Conservation (phyloP, 768 basidiomycete species). For the Kwoniella sp. region DNA sequence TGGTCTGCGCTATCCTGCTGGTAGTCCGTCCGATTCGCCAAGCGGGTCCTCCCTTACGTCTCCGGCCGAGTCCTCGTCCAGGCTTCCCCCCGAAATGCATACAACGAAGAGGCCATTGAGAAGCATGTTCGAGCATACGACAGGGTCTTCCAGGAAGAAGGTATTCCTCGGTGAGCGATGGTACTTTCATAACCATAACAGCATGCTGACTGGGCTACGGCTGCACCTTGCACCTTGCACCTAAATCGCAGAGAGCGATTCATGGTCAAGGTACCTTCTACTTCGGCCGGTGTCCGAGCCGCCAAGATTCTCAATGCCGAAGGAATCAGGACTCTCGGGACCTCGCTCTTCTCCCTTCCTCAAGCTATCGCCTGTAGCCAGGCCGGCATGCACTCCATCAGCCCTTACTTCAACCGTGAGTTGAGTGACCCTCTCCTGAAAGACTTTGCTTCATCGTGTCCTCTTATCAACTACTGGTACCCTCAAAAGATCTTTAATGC, state of each 20-base stretch:
- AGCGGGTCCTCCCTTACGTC: slow-evolving; percentile 28
- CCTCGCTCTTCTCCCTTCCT: slow-evolving; percentile 62
- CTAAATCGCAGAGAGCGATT: slow-evolving; percentile 59
- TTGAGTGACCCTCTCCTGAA: not conserved
- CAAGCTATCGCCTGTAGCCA: slow-evolving; percentile 64
- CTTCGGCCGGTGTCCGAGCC: slow-evolving; percentile 62
- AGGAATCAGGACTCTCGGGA: slow-evolving; percentile 63
- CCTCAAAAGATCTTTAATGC: too few species aligned
- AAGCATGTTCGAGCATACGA: slow-evolving; percentile 40
- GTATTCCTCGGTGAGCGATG: slow-evolving; percentile 49
- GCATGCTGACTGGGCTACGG: too few species aligned
- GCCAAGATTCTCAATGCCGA: slow-evolving; percentile 59
- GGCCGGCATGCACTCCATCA: slow-evolving; percentile 62
- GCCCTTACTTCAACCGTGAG: slow-evolving; percentile 63
- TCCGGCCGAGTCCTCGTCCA: slow-evolving; percentile 47
- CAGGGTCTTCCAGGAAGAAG: slow-evolving; percentile 39
- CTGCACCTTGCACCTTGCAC: too few species aligned
- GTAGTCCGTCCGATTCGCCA: slow-evolving; percentile 37
- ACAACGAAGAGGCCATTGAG: slow-evolving; percentile 38
- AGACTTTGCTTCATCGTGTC: not conserved
- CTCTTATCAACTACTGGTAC: too few species aligned
- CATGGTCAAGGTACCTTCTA: slow-evolving; percentile 66
- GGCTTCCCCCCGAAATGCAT: slow-evolving; percentile 36
- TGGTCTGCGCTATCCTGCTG: not conserved
- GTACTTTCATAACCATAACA: too few species aligned